phyloP scores from a whole-genome alignment of 257 asterid species.

The Jasminum sambac region DNA sequence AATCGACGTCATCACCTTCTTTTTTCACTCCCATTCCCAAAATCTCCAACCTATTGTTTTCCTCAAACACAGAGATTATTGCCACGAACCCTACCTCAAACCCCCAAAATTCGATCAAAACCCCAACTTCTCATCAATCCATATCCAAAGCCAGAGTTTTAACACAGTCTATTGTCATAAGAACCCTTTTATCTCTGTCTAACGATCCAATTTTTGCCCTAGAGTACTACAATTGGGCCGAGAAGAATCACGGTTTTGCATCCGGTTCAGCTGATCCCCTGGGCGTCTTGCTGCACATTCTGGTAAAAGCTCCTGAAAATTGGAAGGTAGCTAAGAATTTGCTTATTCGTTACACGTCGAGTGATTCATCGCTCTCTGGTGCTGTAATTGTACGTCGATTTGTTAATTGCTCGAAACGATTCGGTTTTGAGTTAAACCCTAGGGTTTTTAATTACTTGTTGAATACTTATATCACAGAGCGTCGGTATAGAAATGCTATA shows the following conservation, averaged over 20 bases:
- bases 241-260: conserved; percentile 40
- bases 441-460: conserved; percentile 49
- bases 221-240: conserved; percentile 41
- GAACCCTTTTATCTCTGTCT: conserved; percentile 44
- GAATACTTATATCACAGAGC: conserved; percentile 53
- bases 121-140: conserved; percentile 27
- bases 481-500: conserved; percentile 56
- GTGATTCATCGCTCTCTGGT: conserved; percentile 50
- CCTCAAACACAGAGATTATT: conserved; percentile 17
- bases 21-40: conserved; percentile 16
- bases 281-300: conserved; percentile 68
- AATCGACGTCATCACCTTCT: conserved; percentile 17
- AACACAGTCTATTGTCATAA: conserved; percentile 33
- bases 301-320: conserved; percentile 48
- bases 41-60: not conserved
- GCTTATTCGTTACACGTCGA: conserved; percentile 36
- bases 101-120: conserved; percentile 21
- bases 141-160: conserved; percentile 23
- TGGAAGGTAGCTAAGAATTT: conserved; percentile 37
- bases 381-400: conserved; percentile 41
- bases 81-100: conserved; percentile 15
- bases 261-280: conserved; percentile 53
- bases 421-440: conserved; percentile 46
- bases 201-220: conserved; percentile 67
- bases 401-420: conserved; percentile 44